A percentile compares a stretch with the other conserved stretches of the same genome.
These are phyloP conservation scores for Penicillium tannophilum DNA, from an alignment of 495 filamentous ascomycete genomes.

Conservation along the genomic window DNA sequence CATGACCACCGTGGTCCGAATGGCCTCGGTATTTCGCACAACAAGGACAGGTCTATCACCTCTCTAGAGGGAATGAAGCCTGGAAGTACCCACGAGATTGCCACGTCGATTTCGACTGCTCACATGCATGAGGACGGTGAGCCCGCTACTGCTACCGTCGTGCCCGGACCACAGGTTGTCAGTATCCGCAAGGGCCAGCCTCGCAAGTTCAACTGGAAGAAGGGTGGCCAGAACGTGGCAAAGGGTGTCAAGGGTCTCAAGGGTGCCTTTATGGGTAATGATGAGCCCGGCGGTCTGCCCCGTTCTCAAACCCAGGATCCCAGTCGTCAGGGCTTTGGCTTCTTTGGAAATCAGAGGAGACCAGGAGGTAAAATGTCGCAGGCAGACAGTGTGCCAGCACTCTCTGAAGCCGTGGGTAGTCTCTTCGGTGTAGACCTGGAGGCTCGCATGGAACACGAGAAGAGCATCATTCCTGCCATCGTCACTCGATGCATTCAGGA, in stretches of 20 bases:
- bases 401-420: constrained; percentile 57
- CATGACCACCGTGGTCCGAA: constrained; percentile 60
- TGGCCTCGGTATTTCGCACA: constrained; percentile 80
- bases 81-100: constrained; percentile 47
- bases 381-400: constrained; percentile 53
- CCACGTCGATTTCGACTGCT: constrained; percentile 55
- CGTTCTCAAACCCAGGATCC: constrained; percentile 55
- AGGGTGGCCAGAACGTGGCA: constrained; percentile 86
- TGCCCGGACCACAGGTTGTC: constrained; percentile 82
- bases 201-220: constrained; percentile 99
- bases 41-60: constrained; percentile 71
- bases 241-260: constrained; percentile 96
- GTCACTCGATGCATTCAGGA: constrained; percentile 96
- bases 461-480: constrained; percentile 84
- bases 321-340: constrained; percentile 70
- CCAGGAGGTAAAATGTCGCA: constrained; percentile 53
- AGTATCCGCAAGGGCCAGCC: constrained; percentile 89
- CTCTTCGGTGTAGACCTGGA: constrained; percentile 92
- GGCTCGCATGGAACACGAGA: constrained; percentile 84
- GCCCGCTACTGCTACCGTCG: constrained; percentile 65
- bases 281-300: constrained; percentile 46
- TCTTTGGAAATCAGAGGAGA: constrained; percentile 63
- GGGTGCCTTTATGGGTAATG: constrained; percentile 67
- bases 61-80: constrained; percentile 61
- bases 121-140: constrained; percentile 68